Evolutionary conservation across 2,329 filamentous ascomycete species (phyloP).

Genomic region (Davidsoniella eucalypti): DNA sequence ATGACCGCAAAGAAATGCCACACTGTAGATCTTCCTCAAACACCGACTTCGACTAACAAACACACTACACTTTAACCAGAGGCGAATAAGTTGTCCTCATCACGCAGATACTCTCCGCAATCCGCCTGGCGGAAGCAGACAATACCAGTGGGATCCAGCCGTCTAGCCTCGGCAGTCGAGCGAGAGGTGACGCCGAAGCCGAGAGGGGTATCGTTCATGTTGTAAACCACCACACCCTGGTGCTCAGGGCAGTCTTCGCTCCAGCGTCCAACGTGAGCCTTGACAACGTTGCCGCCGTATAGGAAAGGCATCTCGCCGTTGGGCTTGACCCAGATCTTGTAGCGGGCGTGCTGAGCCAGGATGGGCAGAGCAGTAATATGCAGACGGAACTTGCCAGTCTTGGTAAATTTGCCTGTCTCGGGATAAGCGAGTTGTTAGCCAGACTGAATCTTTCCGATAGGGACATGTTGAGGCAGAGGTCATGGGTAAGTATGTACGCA

Average conservation of each 20-base stretch:
- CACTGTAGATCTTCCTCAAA: slow-evolving; percentile 2
- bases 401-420: slow-evolving; percentile 70
- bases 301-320: slow-evolving; percentile 97
- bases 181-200: slow-evolving; percentile 88
- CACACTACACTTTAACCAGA: slow-evolving; percentile 24
- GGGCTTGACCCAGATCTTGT: slow-evolving; percentile 93
- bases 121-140: slow-evolving; percentile 85
- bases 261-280: slow-evolving; percentile 57
- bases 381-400: slow-evolving; percentile 86
- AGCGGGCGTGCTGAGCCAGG: slow-evolving; percentile 77
- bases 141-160: slow-evolving; percentile 79
- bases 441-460: not conserved
- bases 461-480: too few relatives aligned
- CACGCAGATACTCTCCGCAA: slow-evolving; percentile 84
- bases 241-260: slow-evolving; percentile 88
- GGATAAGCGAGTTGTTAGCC: slow-evolving; percentile 11
- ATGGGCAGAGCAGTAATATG: slow-evolving; percentile 82
- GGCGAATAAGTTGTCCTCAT: slow-evolving; percentile 52
- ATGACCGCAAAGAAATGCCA: slow-evolving; percentile 11
- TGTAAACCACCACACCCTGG: slow-evolving; percentile 75
- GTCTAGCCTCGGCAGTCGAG: slow-evolving; percentile 65
- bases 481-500: slow-evolving; percentile 17
- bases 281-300: slow-evolving; percentile 78
- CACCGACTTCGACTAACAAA: not conserved
- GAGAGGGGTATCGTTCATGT: slow-evolving; percentile 84